phyloP scores from a whole-genome alignment of 2,329 filamentous ascomycete species.

The Beauveria sp. region DNA sequence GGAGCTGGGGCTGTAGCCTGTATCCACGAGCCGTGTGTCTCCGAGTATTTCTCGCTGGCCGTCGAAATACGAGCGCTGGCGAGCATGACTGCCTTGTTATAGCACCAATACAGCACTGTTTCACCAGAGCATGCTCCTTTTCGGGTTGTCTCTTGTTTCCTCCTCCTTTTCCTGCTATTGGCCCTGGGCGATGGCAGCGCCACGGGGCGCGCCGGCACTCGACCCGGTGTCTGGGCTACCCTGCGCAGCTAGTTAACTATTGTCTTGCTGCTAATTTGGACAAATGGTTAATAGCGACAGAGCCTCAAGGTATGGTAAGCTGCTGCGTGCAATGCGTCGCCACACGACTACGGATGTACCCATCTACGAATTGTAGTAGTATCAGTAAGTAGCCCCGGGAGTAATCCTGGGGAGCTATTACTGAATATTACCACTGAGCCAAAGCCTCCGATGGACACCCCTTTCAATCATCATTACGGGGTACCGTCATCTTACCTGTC shows the following conservation, averaged over 20 bases:
- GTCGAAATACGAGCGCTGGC: not conserved
- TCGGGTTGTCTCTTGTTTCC: not conserved
- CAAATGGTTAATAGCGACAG: not conserved
- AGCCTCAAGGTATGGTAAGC: too few relatives aligned
- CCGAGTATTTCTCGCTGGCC: not conserved
- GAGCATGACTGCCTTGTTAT: not conserved
- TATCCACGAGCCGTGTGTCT: not conserved
- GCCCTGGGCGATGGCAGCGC: not conserved
- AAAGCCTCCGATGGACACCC: not conserved
- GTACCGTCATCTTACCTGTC: not conserved
- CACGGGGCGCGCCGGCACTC: slow-evolving; percentile 1
- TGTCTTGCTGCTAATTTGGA: not conserved
- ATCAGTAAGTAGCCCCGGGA: too few relatives aligned
- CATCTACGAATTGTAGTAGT: too few relatives aligned
- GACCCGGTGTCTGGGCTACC: not conserved
- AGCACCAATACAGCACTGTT: not conserved
- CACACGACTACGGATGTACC: too few relatives aligned
- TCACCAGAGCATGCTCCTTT: not conserved
- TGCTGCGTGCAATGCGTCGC: not conserved
- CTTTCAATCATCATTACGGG: not conserved
- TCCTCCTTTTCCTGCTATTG: not conserved
- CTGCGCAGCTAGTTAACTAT: not conserved
- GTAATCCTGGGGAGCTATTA: too few relatives aligned
- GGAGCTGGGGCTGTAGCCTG: not conserved
- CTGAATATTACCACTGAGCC: not conserved